phyloP scores from a whole-genome alignment of 1,284 basidiomycete species.

The Singerocomus inundabilis region DNA sequence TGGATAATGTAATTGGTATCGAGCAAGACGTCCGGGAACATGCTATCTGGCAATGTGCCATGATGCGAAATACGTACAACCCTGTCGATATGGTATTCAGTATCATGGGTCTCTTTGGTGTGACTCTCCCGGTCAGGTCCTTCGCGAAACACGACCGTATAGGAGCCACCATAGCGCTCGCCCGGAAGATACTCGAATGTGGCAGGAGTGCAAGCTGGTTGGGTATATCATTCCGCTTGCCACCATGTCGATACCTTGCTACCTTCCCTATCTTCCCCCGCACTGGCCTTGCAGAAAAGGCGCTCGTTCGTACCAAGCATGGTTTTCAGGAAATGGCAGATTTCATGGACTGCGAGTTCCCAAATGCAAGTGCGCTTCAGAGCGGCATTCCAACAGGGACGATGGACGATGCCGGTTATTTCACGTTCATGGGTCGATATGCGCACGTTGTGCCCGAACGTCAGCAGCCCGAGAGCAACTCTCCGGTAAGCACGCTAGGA shows the following conservation, averaged over 20 bases:
- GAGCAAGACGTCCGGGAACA: conserved; percentile 3
- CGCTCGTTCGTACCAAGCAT: conserved; percentile 1
- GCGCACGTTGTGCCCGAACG: neutral
- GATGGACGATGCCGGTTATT: neutral
- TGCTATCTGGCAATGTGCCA: conserved; percentile 3
- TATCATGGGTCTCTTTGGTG: conserved; percentile 2
- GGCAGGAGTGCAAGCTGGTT: conserved; percentile 3
- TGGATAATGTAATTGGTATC: conserved; percentile 1
- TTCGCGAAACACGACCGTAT: conserved; percentile 1
- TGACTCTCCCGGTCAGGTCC: neutral
- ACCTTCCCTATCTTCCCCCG: conserved; percentile 2
- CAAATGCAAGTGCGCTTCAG: neutral
- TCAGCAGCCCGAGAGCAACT: neutral
- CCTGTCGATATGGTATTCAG: conserved; percentile 4
- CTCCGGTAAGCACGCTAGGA: neutral
- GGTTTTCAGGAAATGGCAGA: conserved; percentile 3
- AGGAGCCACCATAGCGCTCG: conserved; percentile 1
- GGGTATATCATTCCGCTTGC: conserved; percentile 3
- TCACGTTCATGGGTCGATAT: conserved; percentile 1
- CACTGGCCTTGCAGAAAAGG: conserved; percentile 3
- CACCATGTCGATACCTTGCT: conserved; percentile 4
- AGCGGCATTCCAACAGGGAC: conserved; percentile 1
- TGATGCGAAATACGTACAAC: conserved; percentile 2
- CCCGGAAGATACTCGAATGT: neutral
- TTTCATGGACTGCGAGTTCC: conserved; percentile 4